Conservation (phyloP, 1,284 basidiomycete species). For the Hymenochaete sp. region DNA sequence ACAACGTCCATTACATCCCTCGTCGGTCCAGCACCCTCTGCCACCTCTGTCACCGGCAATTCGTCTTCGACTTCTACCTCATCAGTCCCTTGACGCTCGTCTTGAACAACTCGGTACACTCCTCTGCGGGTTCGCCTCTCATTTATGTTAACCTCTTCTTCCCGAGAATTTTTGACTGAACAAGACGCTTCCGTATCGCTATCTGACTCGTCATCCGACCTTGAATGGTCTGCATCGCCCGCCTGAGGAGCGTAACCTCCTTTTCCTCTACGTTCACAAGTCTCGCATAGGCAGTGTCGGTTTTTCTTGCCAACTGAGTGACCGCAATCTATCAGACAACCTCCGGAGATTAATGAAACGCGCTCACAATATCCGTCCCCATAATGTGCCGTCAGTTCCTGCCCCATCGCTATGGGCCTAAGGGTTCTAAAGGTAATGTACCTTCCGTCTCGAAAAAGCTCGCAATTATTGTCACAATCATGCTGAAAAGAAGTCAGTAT, state of each 20-base stretch:
- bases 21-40: conserved; percentile 22
- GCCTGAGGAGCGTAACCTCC: conserved; percentile 66
- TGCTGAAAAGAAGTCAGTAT: conserved; percentile 46
- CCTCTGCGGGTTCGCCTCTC: conserved; percentile 69
- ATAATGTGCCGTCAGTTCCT: conserved; percentile 83
- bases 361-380: conserved; percentile 75
- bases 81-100: conserved; percentile 42
- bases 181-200: conserved; percentile 25
- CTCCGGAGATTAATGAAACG: conserved; percentile 10
- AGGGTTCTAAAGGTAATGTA: conserved; percentile 86
- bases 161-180: no score
- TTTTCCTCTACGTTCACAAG: conserved; percentile 68
- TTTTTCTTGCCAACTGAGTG: conserved; percentile 73
- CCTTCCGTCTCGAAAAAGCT: conserved; percentile 77
- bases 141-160: conserved; percentile 42
- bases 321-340: not conserved
- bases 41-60: not conserved
- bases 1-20: conserved; percentile 33
- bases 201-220: conserved; percentile 37
- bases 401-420: conserved; percentile 69
- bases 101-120: conserved; percentile 60
- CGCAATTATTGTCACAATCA: conserved; percentile 85
- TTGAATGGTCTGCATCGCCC: conserved; percentile 40
- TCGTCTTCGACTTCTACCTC: conserved; percentile 38
- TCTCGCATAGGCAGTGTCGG: conserved; percentile 81